Evolutionary conservation across 2,329 filamentous ascomycete species (phyloP).

Genomic region (Sclerotiophoma versabilis): DNA sequence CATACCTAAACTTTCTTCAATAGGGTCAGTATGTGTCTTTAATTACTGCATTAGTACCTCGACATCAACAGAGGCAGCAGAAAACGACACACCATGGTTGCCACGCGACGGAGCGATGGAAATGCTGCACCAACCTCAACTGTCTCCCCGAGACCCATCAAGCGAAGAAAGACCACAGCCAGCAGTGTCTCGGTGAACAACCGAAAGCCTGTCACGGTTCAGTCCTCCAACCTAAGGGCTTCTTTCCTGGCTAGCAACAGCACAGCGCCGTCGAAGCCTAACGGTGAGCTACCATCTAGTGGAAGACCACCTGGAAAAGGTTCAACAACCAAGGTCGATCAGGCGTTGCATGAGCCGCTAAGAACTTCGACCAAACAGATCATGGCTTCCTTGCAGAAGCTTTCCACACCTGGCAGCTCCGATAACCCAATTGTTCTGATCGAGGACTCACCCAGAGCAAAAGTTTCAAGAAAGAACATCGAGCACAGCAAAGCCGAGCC

Average conservation of each 20-base stretch:
- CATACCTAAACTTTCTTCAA: too few relatives aligned
- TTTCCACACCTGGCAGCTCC: conserved; percentile 18
- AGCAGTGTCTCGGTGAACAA: background rate
- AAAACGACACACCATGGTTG: conserved; percentile 11
- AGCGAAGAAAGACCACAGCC: background rate
- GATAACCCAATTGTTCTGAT: conserved; percentile 36
- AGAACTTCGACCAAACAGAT: background rate
- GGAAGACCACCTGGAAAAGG: background rate
- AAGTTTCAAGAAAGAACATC: background rate
- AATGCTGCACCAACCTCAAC: background rate
- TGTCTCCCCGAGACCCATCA: background rate
- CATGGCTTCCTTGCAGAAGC: background rate
- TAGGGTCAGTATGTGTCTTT: background rate
- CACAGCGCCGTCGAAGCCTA: background rate
- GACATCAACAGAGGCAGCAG: background rate
- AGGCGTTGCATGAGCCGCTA: background rate
- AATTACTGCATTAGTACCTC: background rate
- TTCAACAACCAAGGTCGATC: too few relatives aligned
- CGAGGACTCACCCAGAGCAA: conserved; percentile 20
- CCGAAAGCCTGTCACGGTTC: background rate
- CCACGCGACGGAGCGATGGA: conserved; percentile 18
- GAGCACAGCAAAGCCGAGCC: conserved; percentile 4
- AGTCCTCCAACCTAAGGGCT: background rate
- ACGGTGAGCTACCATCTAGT: conserved; percentile 2
- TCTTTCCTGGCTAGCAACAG: background rate